phyloP scores from a whole-genome alignment of 2,329 filamentous ascomycete genomes.

The Aspergillus pseudoviridinutans region DNA sequence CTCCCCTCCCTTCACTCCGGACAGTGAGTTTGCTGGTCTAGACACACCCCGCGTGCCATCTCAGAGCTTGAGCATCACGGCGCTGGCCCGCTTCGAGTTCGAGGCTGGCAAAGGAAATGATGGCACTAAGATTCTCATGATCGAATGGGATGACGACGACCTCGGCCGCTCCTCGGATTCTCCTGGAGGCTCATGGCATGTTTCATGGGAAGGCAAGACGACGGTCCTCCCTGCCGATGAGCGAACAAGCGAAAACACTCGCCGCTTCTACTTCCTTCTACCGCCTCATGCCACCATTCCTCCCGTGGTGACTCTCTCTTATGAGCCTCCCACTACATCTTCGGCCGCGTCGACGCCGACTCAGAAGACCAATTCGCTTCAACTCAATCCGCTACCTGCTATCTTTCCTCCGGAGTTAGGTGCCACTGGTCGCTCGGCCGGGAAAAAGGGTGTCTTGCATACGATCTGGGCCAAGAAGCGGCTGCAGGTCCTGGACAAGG shows the following conservation, averaged over 20 bases:
- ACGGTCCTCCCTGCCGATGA: conserved; percentile 66
- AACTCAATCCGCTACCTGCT: conserved; percentile 76
- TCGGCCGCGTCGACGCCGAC: conserved; percentile 1
- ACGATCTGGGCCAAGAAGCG: conserved; percentile 87
- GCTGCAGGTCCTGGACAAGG: conserved; percentile 67
- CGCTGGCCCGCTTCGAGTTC: conserved; percentile 84
- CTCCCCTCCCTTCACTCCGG: conserved; percentile 25
- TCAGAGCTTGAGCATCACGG: conserved; percentile 45
- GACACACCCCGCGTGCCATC: conserved; percentile 28
- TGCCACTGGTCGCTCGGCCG: conserved; percentile 60
- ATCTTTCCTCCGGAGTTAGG: conserved; percentile 78
- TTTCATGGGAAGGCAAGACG: conserved; percentile 79
- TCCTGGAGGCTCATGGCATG: conserved; percentile 60
- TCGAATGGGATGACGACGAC: conserved; percentile 75
- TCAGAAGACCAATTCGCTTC: conserved; percentile 43
- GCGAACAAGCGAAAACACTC: conserved; percentile 48
- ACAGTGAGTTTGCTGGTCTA: conserved; percentile 28
- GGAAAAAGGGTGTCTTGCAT: conserved; percentile 77
- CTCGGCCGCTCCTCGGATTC: conserved; percentile 40
- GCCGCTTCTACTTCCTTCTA: conserved; percentile 76
- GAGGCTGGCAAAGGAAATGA: conserved; percentile 71
- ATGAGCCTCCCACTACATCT: conserved; percentile 39
- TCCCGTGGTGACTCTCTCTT: conserved; percentile 63
- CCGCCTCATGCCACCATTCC: conserved; percentile 70
- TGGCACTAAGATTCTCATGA: conserved; percentile 88